Evolutionary conservation across 768 basidiomycete species (phyloP), one percentile per base, ranked within the genome.

Genomic region (Paxillus involutus): DNA sequence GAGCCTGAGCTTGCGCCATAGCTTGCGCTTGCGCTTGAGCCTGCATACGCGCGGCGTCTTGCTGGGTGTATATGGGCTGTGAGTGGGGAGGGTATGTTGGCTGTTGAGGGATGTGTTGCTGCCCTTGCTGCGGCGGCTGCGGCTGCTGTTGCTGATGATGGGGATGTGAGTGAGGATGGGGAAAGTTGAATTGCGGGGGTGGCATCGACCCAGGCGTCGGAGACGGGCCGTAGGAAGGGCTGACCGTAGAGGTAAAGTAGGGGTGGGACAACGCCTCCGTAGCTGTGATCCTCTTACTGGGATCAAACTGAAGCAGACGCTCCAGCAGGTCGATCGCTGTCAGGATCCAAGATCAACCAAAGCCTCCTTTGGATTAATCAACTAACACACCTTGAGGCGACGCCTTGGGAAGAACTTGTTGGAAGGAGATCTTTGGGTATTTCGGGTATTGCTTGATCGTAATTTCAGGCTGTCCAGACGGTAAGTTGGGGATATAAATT

Each of bases 221-320:
- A 44, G 70, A 69, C 36, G 65, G 62, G 13, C 68, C 65, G 51
- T 72, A 69, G 17, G 71, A 45, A 53, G 70, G 66, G 52, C 63
- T 70, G 48, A 58, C 67, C 5, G 81, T 74, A 36, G 78, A 80
- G 16, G 85, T 84, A 72, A 98, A 97, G 71, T 98, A 98, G 0
- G 93, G 91, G 63, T 99, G 97, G 8, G 81, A 83, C 52, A 98
- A 82, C 0, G 96, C 94, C 43, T 98, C 91, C 10, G 87, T 85
- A 24, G 96, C 96, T 12, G 93, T 90, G 44, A 95, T 85, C 50
- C 97, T 88, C 63, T 93, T 89, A 29, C 86, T 80, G 2, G 97
- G 97, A 66, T 98, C 97, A 65, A 98, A 99, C 65, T 98, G 94
- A 44, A 99, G 83, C 42, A 98, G 84, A 45, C 88, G 85, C 70